Base-by-base conservation (phyloP, 164 flowering plant genomes). In the Piper longum region DNA sequence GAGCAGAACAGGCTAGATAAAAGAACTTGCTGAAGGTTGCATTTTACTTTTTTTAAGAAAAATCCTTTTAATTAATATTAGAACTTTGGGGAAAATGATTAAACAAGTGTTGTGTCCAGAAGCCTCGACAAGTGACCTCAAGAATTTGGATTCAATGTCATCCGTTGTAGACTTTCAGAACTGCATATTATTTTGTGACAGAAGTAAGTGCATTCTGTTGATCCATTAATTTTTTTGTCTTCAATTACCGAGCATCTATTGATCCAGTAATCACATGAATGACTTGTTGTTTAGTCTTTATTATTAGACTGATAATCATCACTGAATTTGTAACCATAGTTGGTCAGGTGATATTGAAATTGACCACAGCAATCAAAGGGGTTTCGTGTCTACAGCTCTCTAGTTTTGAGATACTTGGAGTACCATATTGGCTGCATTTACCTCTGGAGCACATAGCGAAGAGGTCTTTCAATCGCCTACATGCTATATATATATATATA, bases 401-500 rank as follows among this genome's bases (percentile, higher is more conserved):
- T 16, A 88, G 88, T 66, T 77, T 86, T 71, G 95, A 82, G 65
- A 65, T 74, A 55, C 89, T 90, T 74, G 96, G 97, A 57, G 71
- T 90, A 59, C 97, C 97, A 63, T 87, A 93, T 69, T 90, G 99
- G 99, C 57, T 80, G 56, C 56, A 77, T 54, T 72, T 48, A 51
- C 78, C 88, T 70, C 61, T 83, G 72, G 99, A 93, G 78, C 80
- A 69, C 62, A 79, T 74, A 71, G 76, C 68, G 73, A 57, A 76
- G 62, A 61, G 61, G 98, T 89, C 69, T 81, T 86, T 77, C 36
- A 2, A 48, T 48, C 52, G 9, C 14, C 48, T 44, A 44, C 6
- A 48, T 48, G 14, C 14, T 12, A 9, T 9, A 1, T 8, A 9
- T 14, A 48, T 16, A 16, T 9, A 7, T 17, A 17, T 26, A 6